Evolutionary conservation across 2,329 filamentous ascomycete species (phyloP), one percentile per base, ranked within the genome.

Genomic region (Aspergillus terreus): DNA sequence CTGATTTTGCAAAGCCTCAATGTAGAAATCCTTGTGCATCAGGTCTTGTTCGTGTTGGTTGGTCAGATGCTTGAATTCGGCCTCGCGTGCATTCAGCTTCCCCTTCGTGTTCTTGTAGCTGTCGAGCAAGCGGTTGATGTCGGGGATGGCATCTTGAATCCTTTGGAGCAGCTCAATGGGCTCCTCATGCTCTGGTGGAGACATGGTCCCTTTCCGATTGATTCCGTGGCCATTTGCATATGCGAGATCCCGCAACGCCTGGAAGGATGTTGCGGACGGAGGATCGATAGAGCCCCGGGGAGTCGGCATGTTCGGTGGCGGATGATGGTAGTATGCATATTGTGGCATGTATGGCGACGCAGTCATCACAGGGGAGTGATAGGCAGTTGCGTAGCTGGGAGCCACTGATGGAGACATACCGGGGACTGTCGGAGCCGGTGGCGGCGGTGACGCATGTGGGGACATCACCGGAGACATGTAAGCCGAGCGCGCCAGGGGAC

Each of bases 21-120:
- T 79, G 56, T 82, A 77, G 47, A 71, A 75, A 44, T 82, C 78
- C 59, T 81, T 81, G 47, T 73, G 72, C 64, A 76, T 75, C 33
- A 81, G 61, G 27, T 72, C 74, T 53, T 80, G 76, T 45, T 78
- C 73, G 54, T 81, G 76, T 52, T 80, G 76, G 40, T 66, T 67
- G 52, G 76, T 71, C 17, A 76, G 69, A 52, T 79, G 72, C 49
- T 75, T 77, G 53, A 78, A 73, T 46, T 78, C 68, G 27, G 76
- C 73, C 53, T 80, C 78, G 14, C 77, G 72, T 30, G 73, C 70
- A 25, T 71, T 72, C 10, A 81, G 69, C 59, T 79, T 77, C 47
- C 67, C 74, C 50, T 80, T 76, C 3, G 76, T 77, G 50, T 76
- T 75, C 54, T 76, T 78, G 64, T 79, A 81, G 44, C 74, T 73